phyloP scores from a whole-genome alignment of 2,329 filamentous ascomycete genomes.

The Clonostachys byssicola region DNA sequence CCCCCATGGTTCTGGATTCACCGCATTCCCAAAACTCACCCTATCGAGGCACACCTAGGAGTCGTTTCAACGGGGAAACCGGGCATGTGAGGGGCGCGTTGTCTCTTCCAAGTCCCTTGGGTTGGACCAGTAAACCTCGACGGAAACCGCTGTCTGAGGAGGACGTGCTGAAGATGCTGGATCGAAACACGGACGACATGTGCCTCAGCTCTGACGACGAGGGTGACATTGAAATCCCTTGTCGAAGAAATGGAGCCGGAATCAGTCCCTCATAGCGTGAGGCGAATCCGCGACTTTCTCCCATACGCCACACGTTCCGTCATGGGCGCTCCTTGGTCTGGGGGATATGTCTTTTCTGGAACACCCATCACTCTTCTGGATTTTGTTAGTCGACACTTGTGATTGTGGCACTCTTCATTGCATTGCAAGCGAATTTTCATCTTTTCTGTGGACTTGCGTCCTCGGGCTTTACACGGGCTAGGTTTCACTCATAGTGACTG shows the following conservation, averaged over 20 bases:
- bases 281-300: too few relatives aligned
- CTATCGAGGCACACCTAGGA: background rate
- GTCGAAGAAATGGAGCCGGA: constrained; percentile 13
- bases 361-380: background rate
- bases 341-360: background rate
- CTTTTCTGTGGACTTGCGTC: too few relatives aligned
- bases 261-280: too few relatives aligned
- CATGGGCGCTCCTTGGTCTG: background rate
- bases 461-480: too few relatives aligned
- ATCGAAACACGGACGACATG: constrained; percentile 41
- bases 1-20: constrained; percentile 43
- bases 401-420: background rate
- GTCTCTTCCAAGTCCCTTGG: constrained; percentile 45
- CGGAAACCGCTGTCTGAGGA: constrained; percentile 36
- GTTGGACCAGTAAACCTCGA: constrained; percentile 20
- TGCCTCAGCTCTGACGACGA: constrained; percentile 55
- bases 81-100: constrained; percentile 31
- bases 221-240: constrained; percentile 45
- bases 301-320: background rate
- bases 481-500: too few relatives aligned
- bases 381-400: background rate
- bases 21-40: constrained; percentile 12
- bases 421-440: background rate
- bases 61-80: constrained; percentile 1
- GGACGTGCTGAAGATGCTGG: constrained; percentile 56